Conservation (phyloP, 1,139 yeast species). For the Debaryomycetaceae sp. region DNA sequence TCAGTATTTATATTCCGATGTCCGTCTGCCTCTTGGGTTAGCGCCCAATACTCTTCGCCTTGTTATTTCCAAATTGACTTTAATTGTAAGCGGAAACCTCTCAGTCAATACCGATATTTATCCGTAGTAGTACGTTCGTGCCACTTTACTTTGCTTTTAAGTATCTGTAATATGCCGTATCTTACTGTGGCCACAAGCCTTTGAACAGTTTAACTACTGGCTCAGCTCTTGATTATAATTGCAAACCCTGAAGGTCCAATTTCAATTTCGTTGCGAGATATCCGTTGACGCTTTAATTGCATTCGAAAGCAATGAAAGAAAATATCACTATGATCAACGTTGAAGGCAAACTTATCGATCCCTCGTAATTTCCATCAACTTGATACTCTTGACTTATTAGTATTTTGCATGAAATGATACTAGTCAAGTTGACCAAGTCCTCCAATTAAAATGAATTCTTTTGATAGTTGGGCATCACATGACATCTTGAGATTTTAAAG, state of each 20-base stretch:
- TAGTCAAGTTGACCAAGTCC: neutral
- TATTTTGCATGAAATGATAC: neutral
- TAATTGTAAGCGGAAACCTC: neutral
- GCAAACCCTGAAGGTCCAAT: neutral
- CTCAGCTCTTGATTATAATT: neutral
- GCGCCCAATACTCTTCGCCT: too few relatives aligned
- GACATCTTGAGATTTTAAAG: neutral
- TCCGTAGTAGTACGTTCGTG: too few relatives aligned
- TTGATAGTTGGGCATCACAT: neutral
- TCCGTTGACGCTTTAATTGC: neutral
- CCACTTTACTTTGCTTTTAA: too few relatives aligned
- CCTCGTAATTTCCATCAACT: neutral
- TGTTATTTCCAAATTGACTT: too few relatives aligned
- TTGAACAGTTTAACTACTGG: neutral
- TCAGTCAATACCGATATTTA: neutral
- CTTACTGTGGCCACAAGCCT: neutral
- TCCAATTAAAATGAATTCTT: neutral
- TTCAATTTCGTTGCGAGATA: neutral
- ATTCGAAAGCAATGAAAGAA: neutral
- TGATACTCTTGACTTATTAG: neutral
- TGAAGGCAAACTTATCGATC: neutral
- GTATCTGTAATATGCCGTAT: neutral
- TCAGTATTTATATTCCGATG: conserved; percentile 8
- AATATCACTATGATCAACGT: neutral
- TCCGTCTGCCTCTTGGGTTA: too few relatives aligned